Conservation (phyloP, 106 monocot genomes). For the Alisma plantagoaquatica region DNA sequence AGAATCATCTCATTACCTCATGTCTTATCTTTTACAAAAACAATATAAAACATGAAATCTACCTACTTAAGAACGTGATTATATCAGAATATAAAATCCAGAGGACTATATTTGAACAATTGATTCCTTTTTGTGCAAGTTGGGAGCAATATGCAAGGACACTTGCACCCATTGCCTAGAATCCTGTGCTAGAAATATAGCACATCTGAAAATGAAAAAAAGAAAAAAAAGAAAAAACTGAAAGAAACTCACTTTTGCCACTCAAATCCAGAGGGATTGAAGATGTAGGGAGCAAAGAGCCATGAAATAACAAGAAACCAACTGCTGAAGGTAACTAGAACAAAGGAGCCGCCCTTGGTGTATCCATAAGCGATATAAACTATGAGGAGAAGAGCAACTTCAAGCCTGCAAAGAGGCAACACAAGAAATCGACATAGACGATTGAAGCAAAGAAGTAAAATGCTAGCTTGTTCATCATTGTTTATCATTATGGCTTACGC, state of each 20-base stretch:
- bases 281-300: conserved; percentile 97
- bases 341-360: conserved; percentile 57
- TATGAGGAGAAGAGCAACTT: conserved; percentile 81
- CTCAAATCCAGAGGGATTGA: conserved; percentile 97
- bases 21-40: no score
- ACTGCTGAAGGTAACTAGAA: conserved; percentile 80
- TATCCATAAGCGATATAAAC: conserved; percentile 94
- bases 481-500: conserved; percentile 37
- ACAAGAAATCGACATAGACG: not conserved
- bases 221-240: not conserved
- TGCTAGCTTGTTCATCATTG: not conserved
- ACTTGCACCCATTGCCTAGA: no score
- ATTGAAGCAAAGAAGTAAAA: not conserved
- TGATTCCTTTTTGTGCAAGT: no score
- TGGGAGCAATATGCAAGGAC: no score
- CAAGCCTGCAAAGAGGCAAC: conserved; percentile 50
- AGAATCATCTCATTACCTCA: no score
- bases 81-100: no score
- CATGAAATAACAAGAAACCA: conserved; percentile 93
- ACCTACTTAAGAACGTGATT: no score
- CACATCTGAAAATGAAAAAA: no score
- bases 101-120: no score
- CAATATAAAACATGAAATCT: no score
- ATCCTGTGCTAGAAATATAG: no score
- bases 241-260: conserved; percentile 80